These are phyloP conservation scores for Ophiocordyceps camponoti-floridani DNA, from an alignment of 2,329 filamentous ascomycete species.

Conservation along the genomic window DNA sequence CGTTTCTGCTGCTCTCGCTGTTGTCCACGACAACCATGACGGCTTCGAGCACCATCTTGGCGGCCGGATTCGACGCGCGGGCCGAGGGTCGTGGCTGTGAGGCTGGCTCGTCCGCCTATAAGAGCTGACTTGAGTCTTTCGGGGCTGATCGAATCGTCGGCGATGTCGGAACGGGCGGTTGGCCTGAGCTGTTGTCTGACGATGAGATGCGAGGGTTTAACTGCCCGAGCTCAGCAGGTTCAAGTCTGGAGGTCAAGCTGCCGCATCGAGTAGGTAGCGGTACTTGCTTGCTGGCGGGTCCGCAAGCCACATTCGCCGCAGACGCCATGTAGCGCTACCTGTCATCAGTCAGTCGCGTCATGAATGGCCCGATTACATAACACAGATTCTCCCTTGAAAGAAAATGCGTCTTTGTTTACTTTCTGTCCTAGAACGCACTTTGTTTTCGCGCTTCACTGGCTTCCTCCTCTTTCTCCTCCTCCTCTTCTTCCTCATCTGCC, in stretches of 20 bases:
- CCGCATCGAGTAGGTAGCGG: background rate
- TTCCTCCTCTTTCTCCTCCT: background rate
- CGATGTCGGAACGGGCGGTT: too few relatives aligned
- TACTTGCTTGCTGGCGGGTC: background rate
- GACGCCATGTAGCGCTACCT: conserved; percentile 9
- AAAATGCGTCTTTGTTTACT: conserved; percentile 20
- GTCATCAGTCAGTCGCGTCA: background rate
- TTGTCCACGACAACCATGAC: conserved; percentile 99
- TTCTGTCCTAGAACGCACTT: conserved; percentile 6
- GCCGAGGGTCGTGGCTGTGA: conserved; percentile 1
- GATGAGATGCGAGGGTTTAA: too few relatives aligned
- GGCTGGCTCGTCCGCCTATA: too few relatives aligned
- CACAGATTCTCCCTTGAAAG: background rate
- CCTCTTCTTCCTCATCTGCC: background rate
- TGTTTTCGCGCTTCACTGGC: background rate
- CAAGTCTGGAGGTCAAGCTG: too few relatives aligned
- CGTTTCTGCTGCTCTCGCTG: conserved; percentile 95
- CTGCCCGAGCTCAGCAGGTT: too few relatives aligned
- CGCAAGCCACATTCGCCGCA: background rate
- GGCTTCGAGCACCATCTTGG: conserved; percentile 90
- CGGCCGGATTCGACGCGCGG: background rate
- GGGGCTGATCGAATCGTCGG: too few relatives aligned
- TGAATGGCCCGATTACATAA: conserved; percentile 4
- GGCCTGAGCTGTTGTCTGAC: too few relatives aligned
- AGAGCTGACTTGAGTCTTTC: too few relatives aligned